Percentiles rank a stretch among this genome's conserved stretches.
These are phyloP conservation scores for Agastache rugosa DNA, from an alignment of 257 asterid genomes.

Conservation along the genomic window DNA sequence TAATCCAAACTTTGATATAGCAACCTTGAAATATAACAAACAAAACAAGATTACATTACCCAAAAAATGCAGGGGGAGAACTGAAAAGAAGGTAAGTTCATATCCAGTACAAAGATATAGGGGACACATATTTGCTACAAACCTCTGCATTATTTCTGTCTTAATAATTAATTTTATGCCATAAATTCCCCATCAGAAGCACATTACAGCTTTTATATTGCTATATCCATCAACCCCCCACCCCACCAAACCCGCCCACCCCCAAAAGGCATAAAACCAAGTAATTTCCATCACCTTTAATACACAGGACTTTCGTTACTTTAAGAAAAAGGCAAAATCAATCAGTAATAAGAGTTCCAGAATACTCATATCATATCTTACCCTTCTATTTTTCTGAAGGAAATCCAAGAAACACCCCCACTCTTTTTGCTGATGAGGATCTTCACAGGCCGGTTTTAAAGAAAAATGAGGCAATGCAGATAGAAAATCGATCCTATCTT, in stretches of 20 bases:
- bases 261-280: not conserved
- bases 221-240: not conserved
- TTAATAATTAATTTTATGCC: not conserved
- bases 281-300: not conserved
- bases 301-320: not conserved
- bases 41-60: slow-evolving; percentile 16
- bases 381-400: slow-evolving; percentile 55
- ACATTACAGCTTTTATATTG: not conserved
- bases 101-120: slow-evolving; percentile 6
- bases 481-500: slow-evolving; percentile 36
- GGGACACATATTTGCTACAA: slow-evolving; percentile 17
- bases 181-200: not conserved
- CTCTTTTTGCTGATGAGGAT: slow-evolving; percentile 59
- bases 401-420: slow-evolving; percentile 56
- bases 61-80: not conserved
- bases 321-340: not conserved
- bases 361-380: slow-evolving; percentile 36
- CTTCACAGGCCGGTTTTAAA: slow-evolving; percentile 55
- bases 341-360: slow-evolving; percentile 24
- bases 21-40: slow-evolving; percentile 57
- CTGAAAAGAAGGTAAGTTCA: not conserved
- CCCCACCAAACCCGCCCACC: not conserved
- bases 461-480: slow-evolving; percentile 48
- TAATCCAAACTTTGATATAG: slow-evolving; percentile 48
- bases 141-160: slow-evolving; percentile 12